Conservation (phyloP, 1,284 basidiomycete species). For the Papiliotrema fonsecae region DNA sequence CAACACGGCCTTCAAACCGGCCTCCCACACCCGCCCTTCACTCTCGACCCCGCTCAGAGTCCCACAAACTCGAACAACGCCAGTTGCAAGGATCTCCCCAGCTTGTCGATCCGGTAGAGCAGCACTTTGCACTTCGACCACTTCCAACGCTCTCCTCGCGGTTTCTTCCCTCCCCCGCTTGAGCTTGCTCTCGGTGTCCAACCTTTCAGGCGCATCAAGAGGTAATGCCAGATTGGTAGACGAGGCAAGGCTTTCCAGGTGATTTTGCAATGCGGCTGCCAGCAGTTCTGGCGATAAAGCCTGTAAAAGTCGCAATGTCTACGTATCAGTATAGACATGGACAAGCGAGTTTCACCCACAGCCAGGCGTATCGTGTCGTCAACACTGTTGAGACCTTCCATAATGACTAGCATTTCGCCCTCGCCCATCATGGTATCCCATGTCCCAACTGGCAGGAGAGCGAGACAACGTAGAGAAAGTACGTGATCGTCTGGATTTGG, state of each 20-base stretch:
- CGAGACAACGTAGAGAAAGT: slow-evolving; percentile 33
- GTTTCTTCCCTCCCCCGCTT: slow-evolving; percentile 16
- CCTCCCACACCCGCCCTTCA: slow-evolving; percentile 17
- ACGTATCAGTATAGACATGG: not conserved
- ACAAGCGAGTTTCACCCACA: slow-evolving; percentile 16
- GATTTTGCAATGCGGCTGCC: slow-evolving; percentile 7
- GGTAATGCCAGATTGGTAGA: slow-evolving; percentile 23
- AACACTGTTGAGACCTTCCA: slow-evolving; percentile 35
- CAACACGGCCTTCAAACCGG: slow-evolving; percentile 16
- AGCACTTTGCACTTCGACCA: slow-evolving; percentile 16
- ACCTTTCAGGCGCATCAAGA: not conserved
- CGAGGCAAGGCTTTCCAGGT: slow-evolving; percentile 10
- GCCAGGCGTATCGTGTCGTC: slow-evolving; percentile 32
- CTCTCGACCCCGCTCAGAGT: slow-evolving; percentile 6
- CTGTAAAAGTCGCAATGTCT: slow-evolving; percentile 32
- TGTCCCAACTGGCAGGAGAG: slow-evolving; percentile 13
- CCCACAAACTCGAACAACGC: slow-evolving; percentile 7
- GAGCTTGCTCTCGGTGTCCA: slow-evolving; percentile 10
- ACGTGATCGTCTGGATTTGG: slow-evolving; percentile 31
- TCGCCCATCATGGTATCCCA: slow-evolving; percentile 34
- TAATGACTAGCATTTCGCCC: slow-evolving; percentile 33
- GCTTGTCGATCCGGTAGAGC: not conserved
- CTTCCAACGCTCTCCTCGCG: slow-evolving; percentile 28
- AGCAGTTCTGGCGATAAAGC: slow-evolving; percentile 17
- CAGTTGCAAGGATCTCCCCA: slow-evolving; percentile 1